Percentiles rank a stretch among this genome's conserved stretches.
These are phyloP conservation scores for Cadophora sp. DNA, from an alignment of 2,329 filamentous ascomycete species.

Conservation along the genomic window DNA sequence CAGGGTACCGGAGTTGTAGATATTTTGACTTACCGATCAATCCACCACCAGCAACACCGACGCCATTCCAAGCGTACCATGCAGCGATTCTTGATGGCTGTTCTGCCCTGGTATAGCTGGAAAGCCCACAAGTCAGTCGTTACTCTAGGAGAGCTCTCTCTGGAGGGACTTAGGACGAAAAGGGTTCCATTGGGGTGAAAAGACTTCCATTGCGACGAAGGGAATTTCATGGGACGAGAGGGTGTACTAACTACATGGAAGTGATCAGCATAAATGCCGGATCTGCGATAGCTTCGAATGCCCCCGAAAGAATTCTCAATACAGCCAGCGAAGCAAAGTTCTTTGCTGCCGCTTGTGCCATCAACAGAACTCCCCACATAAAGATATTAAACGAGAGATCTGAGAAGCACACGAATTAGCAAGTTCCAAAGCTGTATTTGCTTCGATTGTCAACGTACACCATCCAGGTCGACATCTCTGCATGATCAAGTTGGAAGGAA, in stretches of 20 bases:
- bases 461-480: slow-evolving; percentile 14
- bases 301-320: slow-evolving; percentile 6
- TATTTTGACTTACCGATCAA: slow-evolving; percentile 50
- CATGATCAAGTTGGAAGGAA: slow-evolving; percentile 16
- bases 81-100: slow-evolving; percentile 65
- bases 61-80: slow-evolving; percentile 63
- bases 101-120: slow-evolving; percentile 62
- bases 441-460: background rate
- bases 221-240: no score
- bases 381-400: slow-evolving; percentile 9
- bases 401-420: background rate
- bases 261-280: slow-evolving; percentile 69
- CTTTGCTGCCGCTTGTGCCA: slow-evolving; percentile 17
- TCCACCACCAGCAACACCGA: slow-evolving; percentile 65
- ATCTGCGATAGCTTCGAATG: slow-evolving; percentile 29
- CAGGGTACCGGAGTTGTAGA: background rate
- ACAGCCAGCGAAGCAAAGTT: slow-evolving; percentile 9
- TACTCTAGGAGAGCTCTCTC: background rate
- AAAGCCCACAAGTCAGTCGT: background rate
- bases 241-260: slow-evolving; percentile 61
- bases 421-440: background rate
- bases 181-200: no score
- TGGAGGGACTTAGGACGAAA: no score
- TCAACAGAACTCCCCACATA: slow-evolving; percentile 16
- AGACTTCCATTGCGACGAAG: no score